Evolutionary conservation across 345 rosid genomes (phyloP).

Genomic region (Brassica incana): DNA sequence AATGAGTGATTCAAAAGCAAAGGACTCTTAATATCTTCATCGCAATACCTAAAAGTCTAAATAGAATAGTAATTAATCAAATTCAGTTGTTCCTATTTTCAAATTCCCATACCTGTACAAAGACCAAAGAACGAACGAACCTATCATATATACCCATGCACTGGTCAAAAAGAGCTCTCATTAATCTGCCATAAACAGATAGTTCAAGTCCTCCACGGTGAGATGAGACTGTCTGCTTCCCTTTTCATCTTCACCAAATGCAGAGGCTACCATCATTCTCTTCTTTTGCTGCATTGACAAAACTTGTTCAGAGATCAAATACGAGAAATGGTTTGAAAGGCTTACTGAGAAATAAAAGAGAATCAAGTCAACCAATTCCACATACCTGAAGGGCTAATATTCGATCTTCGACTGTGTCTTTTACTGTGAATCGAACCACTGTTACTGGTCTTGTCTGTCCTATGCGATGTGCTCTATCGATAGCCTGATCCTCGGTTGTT

Average conservation of each 20-base stretch:
- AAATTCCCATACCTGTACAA: conserved; percentile 32
- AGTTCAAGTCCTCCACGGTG: conserved; percentile 79
- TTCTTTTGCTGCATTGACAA: conserved; percentile 70
- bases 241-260: conserved; percentile 88
- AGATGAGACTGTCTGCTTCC: conserved; percentile 77
- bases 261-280: conserved; percentile 92
- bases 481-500: conserved; percentile 93
- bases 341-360: background rate
- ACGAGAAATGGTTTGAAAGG: background rate
- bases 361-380: background rate
- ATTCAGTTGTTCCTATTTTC: conserved; percentile 27
- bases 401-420: conserved; percentile 92
- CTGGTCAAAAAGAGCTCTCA: conserved; percentile 21
- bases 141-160: conserved; percentile 36
- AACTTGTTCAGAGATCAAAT: conserved; percentile 6
- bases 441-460: conserved; percentile 93
- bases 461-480: conserved; percentile 97
- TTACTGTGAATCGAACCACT: conserved; percentile 81
- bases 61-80: conserved; percentile 7
- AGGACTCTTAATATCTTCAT: background rate
- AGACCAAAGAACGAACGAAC: background rate
- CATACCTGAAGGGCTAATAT: conserved; percentile 85
- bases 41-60: conserved; percentile 27
- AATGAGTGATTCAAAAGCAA: conserved; percentile 16
- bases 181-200: conserved; percentile 77